Conservation (phyloP, 257 asterid genomes). For the Haberlea rhodopensis region DNA sequence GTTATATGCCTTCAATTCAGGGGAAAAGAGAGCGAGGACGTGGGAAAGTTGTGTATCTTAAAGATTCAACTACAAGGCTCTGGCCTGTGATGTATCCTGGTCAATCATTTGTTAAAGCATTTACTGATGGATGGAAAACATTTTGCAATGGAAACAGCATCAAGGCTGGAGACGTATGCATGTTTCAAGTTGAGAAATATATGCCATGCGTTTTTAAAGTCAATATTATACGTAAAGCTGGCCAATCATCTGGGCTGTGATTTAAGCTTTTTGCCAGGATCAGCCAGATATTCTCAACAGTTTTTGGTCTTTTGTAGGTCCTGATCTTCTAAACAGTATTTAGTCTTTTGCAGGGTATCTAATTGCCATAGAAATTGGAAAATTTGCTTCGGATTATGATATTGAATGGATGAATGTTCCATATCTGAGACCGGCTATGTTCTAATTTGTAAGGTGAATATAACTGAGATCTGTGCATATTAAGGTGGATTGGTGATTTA, state of each 20-base stretch:
- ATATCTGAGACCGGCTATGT: not conserved
- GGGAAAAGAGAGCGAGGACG: slow-evolving; percentile 5
- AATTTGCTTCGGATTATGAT: not conserved
- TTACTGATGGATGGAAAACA: slow-evolving; percentile 28
- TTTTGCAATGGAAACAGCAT: slow-evolving; percentile 31
- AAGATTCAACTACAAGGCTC: slow-evolving; percentile 28
- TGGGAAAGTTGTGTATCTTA: slow-evolving; percentile 31
- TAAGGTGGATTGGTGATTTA: not conserved
- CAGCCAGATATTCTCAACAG: not conserved
- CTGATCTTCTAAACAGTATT: not conserved
- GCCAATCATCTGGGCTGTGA: slow-evolving; percentile 8
- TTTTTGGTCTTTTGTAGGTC: not conserved
- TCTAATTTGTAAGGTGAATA: not conserved
- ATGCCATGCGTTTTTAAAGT: slow-evolving; percentile 20
- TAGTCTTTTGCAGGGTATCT: not conserved
- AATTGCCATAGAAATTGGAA: not conserved
- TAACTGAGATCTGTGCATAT: not conserved
- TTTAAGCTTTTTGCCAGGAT: not conserved
- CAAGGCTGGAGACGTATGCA: slow-evolving; percentile 34
- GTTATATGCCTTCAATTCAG: slow-evolving; percentile 1
- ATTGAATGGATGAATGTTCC: not conserved
- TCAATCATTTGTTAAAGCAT: slow-evolving; percentile 8
- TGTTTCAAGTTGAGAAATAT: slow-evolving; percentile 28
- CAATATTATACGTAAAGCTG: slow-evolving; percentile 26
- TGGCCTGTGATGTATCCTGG: slow-evolving; percentile 30